Conservation (phyloP, 192 early-diverging fungal genomes). For the Cladochytrium replicatum region DNA sequence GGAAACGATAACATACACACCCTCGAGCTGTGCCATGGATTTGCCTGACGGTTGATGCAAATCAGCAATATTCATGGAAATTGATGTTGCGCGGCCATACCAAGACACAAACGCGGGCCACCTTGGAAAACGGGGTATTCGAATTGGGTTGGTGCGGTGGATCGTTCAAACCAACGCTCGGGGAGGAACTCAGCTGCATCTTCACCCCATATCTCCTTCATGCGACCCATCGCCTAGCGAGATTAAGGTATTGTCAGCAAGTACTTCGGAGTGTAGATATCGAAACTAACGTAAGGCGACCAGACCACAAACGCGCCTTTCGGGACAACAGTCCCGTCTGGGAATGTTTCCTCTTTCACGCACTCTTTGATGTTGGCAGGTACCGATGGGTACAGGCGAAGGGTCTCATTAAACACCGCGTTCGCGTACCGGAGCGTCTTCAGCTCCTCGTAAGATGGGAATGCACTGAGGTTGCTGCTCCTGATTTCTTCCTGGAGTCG, state of each 20-base stretch:
- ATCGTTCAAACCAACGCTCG: conserved; percentile 41
- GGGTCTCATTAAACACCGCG: conserved; percentile 47
- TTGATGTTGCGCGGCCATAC: too few species aligned
- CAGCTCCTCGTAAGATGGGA: conserved; percentile 19
- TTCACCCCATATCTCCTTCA: conserved; percentile 48
- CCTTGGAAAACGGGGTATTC: conserved; percentile 31
- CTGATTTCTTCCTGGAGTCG: conserved; percentile 23
- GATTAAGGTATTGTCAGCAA: too few species aligned
- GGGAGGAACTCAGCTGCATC: conserved; percentile 54
- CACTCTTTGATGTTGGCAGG: conserved; percentile 47
- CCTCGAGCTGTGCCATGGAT: conserved; percentile 24
- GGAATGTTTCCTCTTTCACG: conserved; percentile 45
- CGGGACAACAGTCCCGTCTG: conserved; percentile 44
- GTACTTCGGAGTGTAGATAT: too few species aligned
- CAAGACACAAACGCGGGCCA: conserved; percentile 30
- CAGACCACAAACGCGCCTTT: conserved; percentile 40
- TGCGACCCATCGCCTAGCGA: conserved; percentile 40
- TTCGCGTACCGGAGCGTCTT: conserved; percentile 37
- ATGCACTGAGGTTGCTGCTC: too few species aligned
- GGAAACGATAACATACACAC: conserved; percentile 21
- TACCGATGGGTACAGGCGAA: conserved; percentile 59
- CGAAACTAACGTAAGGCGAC: too few species aligned
- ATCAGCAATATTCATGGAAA: too few species aligned
- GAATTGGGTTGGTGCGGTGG: conserved; percentile 8
- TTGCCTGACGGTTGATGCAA: too few species aligned